Evolutionary conservation across 352 stramenopile genomes (phyloP).

Genomic region (Pythium sukuiense): DNA sequence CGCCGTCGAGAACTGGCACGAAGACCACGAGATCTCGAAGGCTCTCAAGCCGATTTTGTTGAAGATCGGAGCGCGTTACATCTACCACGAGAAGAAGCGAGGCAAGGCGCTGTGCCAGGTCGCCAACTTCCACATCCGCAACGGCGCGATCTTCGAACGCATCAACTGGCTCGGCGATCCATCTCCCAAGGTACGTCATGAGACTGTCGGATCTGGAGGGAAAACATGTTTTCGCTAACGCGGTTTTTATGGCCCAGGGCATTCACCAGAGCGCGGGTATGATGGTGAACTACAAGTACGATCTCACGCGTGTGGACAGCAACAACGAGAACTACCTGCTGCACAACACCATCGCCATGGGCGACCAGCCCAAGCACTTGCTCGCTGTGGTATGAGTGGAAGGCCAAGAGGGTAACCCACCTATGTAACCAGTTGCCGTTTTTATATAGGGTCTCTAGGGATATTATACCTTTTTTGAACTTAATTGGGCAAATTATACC

Average conservation of each 20-base stretch:
- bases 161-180: slow-evolving; percentile 84
- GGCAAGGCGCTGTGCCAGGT: slow-evolving; percentile 81
- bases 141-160: slow-evolving; percentile 82
- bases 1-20: slow-evolving; percentile 48
- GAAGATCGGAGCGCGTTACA: slow-evolving; percentile 63
- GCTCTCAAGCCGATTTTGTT: slow-evolving; percentile 67
- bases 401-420: background rate
- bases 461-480: too few species aligned
- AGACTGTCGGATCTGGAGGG: background rate
- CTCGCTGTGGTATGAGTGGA: slow-evolving; percentile 25
- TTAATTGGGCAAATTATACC: too few species aligned
- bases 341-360: slow-evolving; percentile 75
- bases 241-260: slow-evolving; percentile 38
- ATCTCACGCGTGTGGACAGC: slow-evolving; percentile 62
- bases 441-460: too few species aligned
- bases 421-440: background rate
- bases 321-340: slow-evolving; percentile 87
- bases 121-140: slow-evolving; percentile 85
- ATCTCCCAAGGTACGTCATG: slow-evolving; percentile 59
- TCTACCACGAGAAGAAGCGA: slow-evolving; percentile 83
- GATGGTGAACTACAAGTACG: slow-evolving; percentile 91
- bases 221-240: background rate
- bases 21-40: slow-evolving; percentile 36
- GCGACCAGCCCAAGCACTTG: slow-evolving; percentile 59
- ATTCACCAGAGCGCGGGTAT: slow-evolving; percentile 72